These are phyloP conservation scores for Suillus clintonianus DNA, from an alignment of 768 basidiomycete species.

Conservation along the genomic window DNA sequence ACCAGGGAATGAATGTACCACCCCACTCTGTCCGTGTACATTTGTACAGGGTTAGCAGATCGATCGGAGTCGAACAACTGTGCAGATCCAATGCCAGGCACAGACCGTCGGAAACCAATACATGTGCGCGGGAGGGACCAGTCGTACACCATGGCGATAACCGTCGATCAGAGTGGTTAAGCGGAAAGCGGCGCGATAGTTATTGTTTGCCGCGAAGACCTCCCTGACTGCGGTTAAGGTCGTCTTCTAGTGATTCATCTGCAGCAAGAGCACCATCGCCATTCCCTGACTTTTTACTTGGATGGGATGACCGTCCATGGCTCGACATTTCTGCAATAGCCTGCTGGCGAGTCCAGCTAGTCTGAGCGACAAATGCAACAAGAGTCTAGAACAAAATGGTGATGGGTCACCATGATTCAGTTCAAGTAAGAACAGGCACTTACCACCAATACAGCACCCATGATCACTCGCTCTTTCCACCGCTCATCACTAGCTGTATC, in stretches of 20 bases:
- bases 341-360: constrained; percentile 29
- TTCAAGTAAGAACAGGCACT: constrained; percentile 7
- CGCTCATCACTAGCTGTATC: constrained; percentile 51
- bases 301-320: background rate
- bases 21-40: background rate
- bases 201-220: background rate
- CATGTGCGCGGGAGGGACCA: background rate
- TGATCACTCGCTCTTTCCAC: constrained; percentile 65
- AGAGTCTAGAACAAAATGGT: constrained; percentile 29
- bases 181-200: background rate
- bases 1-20: background rate
- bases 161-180: background rate
- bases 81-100: background rate
- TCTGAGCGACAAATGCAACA: constrained; percentile 34
- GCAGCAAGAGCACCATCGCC: background rate
- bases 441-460: constrained; percentile 58
- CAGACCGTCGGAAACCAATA: background rate
- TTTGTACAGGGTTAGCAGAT: background rate
- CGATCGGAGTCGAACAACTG: background rate
- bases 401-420: background rate
- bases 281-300: background rate
- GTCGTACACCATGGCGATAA: background rate
- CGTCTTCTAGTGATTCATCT: background rate
- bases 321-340: constrained; percentile 22
- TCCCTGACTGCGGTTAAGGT: background rate